A percentile compares a stretch with the other conserved stretches of the same genome.
Conservation (phyloP, 1,284 basidiomycete genomes). For the Nidula niveotomentosa region DNA sequence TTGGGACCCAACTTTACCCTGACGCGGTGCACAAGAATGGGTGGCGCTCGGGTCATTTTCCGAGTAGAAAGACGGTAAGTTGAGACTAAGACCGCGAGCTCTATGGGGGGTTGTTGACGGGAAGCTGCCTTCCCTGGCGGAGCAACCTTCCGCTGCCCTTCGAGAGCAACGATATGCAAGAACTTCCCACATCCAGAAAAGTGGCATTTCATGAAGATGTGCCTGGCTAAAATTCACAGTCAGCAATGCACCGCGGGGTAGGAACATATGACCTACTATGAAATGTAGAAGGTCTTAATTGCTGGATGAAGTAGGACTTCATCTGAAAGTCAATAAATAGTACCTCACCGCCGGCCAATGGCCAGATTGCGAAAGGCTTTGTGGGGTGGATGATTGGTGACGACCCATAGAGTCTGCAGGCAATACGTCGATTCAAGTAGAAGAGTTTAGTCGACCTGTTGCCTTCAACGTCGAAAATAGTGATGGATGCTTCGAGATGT, state of each 20-base stretch:
- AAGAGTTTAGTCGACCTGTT: constrained; percentile 4
- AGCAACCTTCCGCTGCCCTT: constrained; percentile 10
- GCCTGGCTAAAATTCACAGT: constrained; percentile 13
- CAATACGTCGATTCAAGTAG: constrained; percentile 11
- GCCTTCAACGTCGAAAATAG: neutral
- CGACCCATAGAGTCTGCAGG: constrained; percentile 21
- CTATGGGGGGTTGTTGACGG: constrained; percentile 2
- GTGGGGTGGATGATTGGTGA: constrained; percentile 25
- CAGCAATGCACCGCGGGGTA: neutral
- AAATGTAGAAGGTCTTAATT: constrained; percentile 21
- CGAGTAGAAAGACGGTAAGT: constrained; percentile 23
- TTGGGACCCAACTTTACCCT: constrained; percentile 13
- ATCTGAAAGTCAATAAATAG: constrained; percentile 23
- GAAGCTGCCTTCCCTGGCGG: constrained; percentile 4
- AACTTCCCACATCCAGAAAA: constrained; percentile 24
- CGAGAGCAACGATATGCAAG: constrained; percentile 24
- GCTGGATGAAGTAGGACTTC: constrained; percentile 25
- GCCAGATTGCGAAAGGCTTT: constrained; percentile 23
- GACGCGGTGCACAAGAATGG: constrained; percentile 19
- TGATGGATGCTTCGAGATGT: neutral
- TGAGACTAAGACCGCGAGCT: constrained; percentile 17
- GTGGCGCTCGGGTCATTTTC: constrained; percentile 18
- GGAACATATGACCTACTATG: constrained; percentile 13
- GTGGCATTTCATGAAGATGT: constrained; percentile 22
- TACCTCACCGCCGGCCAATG: constrained; percentile 23